These are phyloP conservation scores for Aotearoamyces nothofagi DNA, from an alignment of 2,329 filamentous ascomycete genomes.

Conservation along the genomic window DNA sequence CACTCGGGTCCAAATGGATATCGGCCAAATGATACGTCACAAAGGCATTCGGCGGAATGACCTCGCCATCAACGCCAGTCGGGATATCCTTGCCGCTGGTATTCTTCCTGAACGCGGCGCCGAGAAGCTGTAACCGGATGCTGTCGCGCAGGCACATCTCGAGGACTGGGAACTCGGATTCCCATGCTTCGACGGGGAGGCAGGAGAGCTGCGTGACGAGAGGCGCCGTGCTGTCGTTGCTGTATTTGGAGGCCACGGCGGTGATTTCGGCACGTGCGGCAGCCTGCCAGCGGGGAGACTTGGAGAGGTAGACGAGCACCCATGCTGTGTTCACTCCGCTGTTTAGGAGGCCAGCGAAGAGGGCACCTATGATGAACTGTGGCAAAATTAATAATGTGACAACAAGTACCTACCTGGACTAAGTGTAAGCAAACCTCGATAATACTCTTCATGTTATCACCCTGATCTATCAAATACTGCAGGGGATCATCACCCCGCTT, in stretches of 20 bases:
- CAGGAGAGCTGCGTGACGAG: constrained; percentile 19
- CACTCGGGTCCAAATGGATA: constrained; percentile 28
- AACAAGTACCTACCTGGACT: constrained; percentile 4
- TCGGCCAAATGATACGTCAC: constrained; percentile 31
- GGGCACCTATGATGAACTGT: constrained; percentile 33
- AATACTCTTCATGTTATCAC: constrained; percentile 27
- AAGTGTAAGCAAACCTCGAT: constrained; percentile 21
- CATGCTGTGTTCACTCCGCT: constrained; percentile 38
- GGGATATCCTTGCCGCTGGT: constrained; percentile 26
- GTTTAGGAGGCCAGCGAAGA: constrained; percentile 43
- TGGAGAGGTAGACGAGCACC: constrained; percentile 33
- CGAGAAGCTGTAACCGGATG: constrained; percentile 33
- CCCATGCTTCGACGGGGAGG: constrained; percentile 37
- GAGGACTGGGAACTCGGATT: constrained; percentile 34
- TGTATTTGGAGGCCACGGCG: constrained; percentile 26
- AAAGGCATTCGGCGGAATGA: constrained; percentile 32
- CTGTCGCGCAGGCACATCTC: constrained; percentile 36
- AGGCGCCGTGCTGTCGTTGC: constrained; percentile 8
- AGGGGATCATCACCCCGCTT: constrained; percentile 31
- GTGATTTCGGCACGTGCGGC: constrained; percentile 31
- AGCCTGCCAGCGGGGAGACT: constrained; percentile 29
- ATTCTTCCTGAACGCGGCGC: constrained; percentile 36
- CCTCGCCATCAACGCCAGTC: constrained; percentile 27
- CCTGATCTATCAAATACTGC: constrained; percentile 36
- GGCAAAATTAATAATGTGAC: too few species aligned